Base-by-base conservation (phyloP, 1,284 basidiomycete species). In the Apiotrichum montevideense region DNA sequence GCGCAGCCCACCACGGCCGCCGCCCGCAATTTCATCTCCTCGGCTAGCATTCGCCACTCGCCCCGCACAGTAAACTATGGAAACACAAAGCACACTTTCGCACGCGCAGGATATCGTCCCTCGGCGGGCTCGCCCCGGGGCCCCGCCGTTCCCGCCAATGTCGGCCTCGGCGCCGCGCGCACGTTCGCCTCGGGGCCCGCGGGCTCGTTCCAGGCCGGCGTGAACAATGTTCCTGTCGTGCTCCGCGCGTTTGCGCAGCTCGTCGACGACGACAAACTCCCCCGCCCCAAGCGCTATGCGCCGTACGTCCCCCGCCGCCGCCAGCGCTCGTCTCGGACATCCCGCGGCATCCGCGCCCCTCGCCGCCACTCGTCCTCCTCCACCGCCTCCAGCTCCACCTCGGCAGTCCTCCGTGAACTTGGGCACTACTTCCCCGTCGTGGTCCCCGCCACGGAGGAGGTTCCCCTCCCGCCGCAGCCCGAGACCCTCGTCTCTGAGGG, bases 401-500 rank as follows among this genome's bases (percentile, higher is more conserved):
- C 48, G 5, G 55, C 62, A n/a, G 21, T 63, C 53, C 56, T 68
- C 53, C 44, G 56, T 50, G 65, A 69, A 41, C 56, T 72, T 42
- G 59, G 65, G 14, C 60, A 66, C 44, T 72, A 67, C 62, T 73
- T 72, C 58, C 72, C 70, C 47, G 55, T 68, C 52, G 49, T 48
- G 13, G 21, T 54, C 43, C 8, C 51, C 49, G 40, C 34, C 52
- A 46, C 49, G 33, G 37, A 48, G 47, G 46, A 47, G 44, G 52
- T 54, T 10, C 37, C 51, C 15, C 60, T 70, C 9, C 71, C 70
- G 32, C 63, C 63, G 6, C 32, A 50, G 7, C 69, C 70, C 43
- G 73, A 74, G 57, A 40, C 51, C 9, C 64, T 73, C 44, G 55
- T 69, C 33, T 71, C 73, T 5, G 62, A 64, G 11, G 69, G 66